A percentile compares a stretch with the other conserved stretches of the same genome.
Conservation (phyloP, 257 asterid genomes). For the Haberlea rhodopensis region DNA sequence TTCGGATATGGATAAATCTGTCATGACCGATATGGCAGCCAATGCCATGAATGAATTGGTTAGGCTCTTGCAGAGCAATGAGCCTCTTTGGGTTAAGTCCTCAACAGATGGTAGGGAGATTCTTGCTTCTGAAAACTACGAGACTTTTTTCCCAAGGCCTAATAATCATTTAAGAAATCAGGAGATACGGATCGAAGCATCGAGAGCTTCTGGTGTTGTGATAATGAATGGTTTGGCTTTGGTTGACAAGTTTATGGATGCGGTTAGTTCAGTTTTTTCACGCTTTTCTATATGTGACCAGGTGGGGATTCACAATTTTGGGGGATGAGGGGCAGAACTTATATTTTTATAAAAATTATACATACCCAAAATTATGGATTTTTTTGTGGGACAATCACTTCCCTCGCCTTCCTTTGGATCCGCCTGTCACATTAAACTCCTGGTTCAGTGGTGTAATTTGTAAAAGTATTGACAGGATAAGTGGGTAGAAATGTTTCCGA, state of each 20-base stretch:
- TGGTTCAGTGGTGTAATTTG: neutral
- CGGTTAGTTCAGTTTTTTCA: conserved; percentile 41
- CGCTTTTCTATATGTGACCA: neutral
- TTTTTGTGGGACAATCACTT: neutral
- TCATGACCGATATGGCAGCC: conserved; percentile 74
- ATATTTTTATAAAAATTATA: too few species aligned
- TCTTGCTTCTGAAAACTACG: conserved; percentile 67
- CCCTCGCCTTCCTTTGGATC: neutral
- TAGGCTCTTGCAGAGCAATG: conserved; percentile 69
- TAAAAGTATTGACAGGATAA: conserved; percentile 48
- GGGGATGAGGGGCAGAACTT: neutral
- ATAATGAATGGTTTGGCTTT: conserved; percentile 67
- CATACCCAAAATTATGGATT: neutral
- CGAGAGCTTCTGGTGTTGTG: conserved; percentile 76
- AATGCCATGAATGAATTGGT: conserved; percentile 79
- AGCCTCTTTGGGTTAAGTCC: conserved; percentile 80
- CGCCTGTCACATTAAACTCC: neutral
- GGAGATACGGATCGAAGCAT: conserved; percentile 55
- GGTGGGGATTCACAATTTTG: neutral
- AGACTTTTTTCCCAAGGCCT: conserved; percentile 56
- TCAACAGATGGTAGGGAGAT: conserved; percentile 50
- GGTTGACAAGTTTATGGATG: conserved; percentile 78
- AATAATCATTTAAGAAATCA: conserved; percentile 63
- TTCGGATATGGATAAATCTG: conserved; percentile 77
- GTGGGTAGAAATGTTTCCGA: conserved; percentile 79